These are phyloP conservation scores for Fusarium longipes DNA, from an alignment of 2,329 filamentous ascomycete genomes.

Conservation along the genomic window DNA sequence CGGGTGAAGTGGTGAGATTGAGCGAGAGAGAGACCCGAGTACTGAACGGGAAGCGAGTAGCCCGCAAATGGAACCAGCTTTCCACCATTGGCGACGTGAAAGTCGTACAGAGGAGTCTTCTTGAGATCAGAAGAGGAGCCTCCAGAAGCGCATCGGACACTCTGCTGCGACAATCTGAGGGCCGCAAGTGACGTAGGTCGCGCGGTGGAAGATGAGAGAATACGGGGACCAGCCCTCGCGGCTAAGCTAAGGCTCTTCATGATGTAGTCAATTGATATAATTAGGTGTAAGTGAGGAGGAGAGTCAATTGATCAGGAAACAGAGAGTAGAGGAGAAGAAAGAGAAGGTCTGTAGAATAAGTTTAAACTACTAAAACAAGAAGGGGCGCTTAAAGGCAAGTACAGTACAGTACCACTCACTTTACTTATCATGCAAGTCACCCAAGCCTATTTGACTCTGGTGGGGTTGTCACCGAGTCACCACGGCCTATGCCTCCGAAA, in stretches of 20 bases:
- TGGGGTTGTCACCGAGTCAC: conserved; percentile 36
- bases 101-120: conserved; percentile 81
- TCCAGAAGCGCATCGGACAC: conserved; percentile 46
- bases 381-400: conserved; percentile 20
- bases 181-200: conserved; percentile 40
- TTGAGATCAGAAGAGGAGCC: conserved; percentile 53
- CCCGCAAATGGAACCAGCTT: conserved; percentile 98
- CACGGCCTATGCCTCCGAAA: conserved; percentile 36
- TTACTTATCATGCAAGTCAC: conserved; percentile 25
- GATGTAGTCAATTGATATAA: conserved; percentile 39
- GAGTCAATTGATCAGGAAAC: conserved; percentile 33
- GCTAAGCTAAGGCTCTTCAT: conserved; percentile 51
- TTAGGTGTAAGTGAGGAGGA: conserved; percentile 12
- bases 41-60: conserved; percentile 93
- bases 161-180: conserved; percentile 36
- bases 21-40: conserved; percentile 78
- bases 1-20: conserved; percentile 93
- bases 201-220: conserved; percentile 36
- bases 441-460: conserved; percentile 18
- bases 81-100: conserved; percentile 80
- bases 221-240: conserved; percentile 48
- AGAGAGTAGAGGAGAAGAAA: conserved; percentile 12
- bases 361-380: conserved; percentile 21
- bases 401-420: conserved; percentile 9
- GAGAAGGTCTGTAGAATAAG: conserved; percentile 9